Evolutionary conservation across 768 basidiomycete genomes (phyloP).

Genomic region (Mycena galericulata): DNA sequence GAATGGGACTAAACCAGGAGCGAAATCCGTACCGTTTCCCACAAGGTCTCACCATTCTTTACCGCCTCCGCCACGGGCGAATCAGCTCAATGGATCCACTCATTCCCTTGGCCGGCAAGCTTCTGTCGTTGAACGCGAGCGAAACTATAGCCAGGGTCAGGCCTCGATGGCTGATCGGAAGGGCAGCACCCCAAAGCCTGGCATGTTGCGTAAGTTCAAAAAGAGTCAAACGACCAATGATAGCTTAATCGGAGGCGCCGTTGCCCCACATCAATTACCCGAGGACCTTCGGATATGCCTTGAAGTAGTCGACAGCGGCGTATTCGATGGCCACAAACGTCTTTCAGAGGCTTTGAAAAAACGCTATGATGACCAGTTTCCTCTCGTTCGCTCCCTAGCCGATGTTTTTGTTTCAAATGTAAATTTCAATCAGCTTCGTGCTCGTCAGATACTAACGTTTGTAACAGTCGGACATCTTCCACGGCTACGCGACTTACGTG

Average conservation of each 20-base stretch:
- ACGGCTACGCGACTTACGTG: conserved; percentile 94
- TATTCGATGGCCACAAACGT: conserved; percentile 89
- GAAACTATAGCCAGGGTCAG: conserved; percentile 64
- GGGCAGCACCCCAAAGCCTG: conserved; percentile 49
- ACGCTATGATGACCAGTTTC: conserved; percentile 96
- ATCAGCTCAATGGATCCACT: conserved; percentile 70
- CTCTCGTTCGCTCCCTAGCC: conserved; percentile 90
- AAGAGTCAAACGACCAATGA: conserved; percentile 70
- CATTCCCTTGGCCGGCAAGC: conserved; percentile 83
- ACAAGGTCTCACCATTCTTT: conserved; percentile 85
- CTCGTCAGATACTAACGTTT: conserved; percentile 28
- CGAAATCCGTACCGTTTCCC: conserved; percentile 76
- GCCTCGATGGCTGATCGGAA: conserved; percentile 45
- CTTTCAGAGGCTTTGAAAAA: conserved; percentile 88
- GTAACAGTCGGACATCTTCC: conserved; percentile 87
- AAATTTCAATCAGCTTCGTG: conserved; percentile 48
- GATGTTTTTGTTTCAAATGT: conserved; percentile 97
- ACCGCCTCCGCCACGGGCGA: conserved; percentile 70
- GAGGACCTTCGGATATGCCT: conserved; percentile 89
- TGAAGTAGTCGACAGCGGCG: conserved; percentile 87
- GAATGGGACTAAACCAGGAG: conserved; percentile 52
- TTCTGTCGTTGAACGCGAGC: conserved; percentile 59
- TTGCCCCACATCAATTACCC: conserved; percentile 85
- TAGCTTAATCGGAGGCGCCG: conserved; percentile 60
- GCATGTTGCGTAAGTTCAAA: conserved; percentile 76